Percentiles rank a stretch among this genome's conserved stretches.
Conservation (phyloP, 108 stramenopile genomes). For the Cyclotella distinguenda region DNA sequence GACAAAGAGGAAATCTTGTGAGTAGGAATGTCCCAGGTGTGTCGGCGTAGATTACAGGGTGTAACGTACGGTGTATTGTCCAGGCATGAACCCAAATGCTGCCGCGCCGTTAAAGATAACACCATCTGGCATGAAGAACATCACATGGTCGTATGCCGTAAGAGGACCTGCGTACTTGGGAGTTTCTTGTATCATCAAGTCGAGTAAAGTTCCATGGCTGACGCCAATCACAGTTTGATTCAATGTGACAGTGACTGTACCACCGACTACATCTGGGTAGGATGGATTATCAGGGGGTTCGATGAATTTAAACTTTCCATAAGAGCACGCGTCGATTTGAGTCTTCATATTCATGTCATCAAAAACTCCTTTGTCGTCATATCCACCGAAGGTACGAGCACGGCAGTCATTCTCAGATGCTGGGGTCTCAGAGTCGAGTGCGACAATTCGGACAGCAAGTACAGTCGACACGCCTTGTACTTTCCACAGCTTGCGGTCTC, state of each 20-base stretch:
- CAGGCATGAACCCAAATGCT: conserved; percentile 5
- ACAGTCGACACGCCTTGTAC: conserved; percentile 5
- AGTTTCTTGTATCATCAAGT: background rate
- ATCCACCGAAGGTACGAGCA: conserved; percentile 6
- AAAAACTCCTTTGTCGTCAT: background rate
- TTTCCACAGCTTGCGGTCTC: background rate
- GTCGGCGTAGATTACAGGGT: too few relatives aligned
- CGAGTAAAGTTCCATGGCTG: conserved; percentile 9
- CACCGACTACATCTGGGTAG: background rate
- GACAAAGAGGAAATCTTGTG: too few relatives aligned
- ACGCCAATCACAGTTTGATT: conserved; percentile 3
- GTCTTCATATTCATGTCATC: conserved; percentile 15
- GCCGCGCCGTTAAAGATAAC: conserved; percentile 3
- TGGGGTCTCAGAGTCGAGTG: conserved; percentile 2
- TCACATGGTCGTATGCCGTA: conserved; percentile 10
- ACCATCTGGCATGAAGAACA: conserved; percentile 8
- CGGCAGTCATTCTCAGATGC: background rate
- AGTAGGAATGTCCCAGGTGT: background rate
- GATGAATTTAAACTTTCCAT: conserved; percentile 11
- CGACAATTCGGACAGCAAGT: conserved; percentile 2
- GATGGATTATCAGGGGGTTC: background rate
- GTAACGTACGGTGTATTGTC: conserved; percentile 5
- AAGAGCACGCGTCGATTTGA: conserved; percentile 10
- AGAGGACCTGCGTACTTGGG: background rate
- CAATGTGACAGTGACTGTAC: conserved; percentile 5